These are phyloP conservation scores for Acer campestre DNA, from an alignment of 345 rosid species.

Conservation along the genomic window DNA sequence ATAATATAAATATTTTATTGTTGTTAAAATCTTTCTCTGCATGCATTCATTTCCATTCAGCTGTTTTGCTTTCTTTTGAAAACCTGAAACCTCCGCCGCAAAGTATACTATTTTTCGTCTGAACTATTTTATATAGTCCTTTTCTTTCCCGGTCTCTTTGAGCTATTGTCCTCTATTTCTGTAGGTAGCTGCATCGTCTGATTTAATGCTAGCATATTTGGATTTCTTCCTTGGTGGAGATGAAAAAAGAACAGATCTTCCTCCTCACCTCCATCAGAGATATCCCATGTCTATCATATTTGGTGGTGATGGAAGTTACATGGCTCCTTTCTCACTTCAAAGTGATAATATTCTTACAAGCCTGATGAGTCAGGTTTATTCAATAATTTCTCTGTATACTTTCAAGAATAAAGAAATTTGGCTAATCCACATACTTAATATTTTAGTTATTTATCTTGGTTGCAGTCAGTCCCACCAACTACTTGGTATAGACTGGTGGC, in stretches of 20 bases:
- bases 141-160: not conserved
- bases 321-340: constrained; percentile 95
- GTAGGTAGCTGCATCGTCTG: constrained; percentile 97
- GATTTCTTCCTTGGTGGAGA: constrained; percentile 99
- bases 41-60: not conserved
- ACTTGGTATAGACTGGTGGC: constrained; percentile 94
- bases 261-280: constrained; percentile 77
- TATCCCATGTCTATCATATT: constrained; percentile 79
- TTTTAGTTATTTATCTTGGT: constrained; percentile 24
- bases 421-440: constrained; percentile 10
- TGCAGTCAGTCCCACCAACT: constrained; percentile 82
- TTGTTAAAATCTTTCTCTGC: constrained; percentile 2
- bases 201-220: constrained; percentile 91
- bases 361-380: constrained; percentile 87
- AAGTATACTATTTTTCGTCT: not conserved
- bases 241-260: constrained; percentile 91
- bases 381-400: not conserved
- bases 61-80: not conserved
- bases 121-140: not conserved
- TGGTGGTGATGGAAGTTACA: constrained; percentile 99
- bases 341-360: constrained; percentile 88
- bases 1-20: not conserved
- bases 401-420: constrained; percentile 6
- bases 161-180: constrained; percentile 15
- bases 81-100: not conserved